A percentile compares a stretch with the other conserved stretches of the same genome.
phyloP scores from a whole-genome alignment of 2,329 filamentous ascomycete species.

The Fusarium xylarioides region DNA sequence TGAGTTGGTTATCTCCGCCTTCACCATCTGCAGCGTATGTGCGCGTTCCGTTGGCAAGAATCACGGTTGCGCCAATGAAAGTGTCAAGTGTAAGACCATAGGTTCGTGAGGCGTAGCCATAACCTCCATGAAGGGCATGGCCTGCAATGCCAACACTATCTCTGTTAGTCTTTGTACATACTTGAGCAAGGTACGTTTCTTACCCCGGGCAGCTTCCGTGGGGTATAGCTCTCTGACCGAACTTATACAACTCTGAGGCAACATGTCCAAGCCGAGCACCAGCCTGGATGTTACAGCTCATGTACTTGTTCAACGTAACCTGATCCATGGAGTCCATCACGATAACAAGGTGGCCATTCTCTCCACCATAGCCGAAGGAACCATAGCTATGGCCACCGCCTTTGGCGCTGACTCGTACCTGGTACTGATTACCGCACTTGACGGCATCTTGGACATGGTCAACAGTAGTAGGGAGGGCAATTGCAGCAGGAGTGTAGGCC shows the following conservation, averaged over 20 bases:
- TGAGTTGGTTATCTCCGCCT: constrained; percentile 37
- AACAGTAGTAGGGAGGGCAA: constrained; percentile 46
- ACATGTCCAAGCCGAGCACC: constrained; percentile 62
- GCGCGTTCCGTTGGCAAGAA: constrained; percentile 41
- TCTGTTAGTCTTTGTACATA: neutral
- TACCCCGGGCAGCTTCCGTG: constrained; percentile 64
- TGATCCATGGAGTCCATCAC: constrained; percentile 52
- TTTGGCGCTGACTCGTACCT: constrained; percentile 59
- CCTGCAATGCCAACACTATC: constrained; percentile 43
- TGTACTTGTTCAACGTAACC: constrained; percentile 39
- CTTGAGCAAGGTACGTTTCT: neutral
- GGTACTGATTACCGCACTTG: constrained; percentile 52
- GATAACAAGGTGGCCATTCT: constrained; percentile 53
- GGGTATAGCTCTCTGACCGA: constrained; percentile 53
- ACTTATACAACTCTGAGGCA: constrained; percentile 50
- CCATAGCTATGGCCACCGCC: constrained; percentile 64
- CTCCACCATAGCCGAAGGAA: constrained; percentile 56
- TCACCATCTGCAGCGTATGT: constrained; percentile 36
- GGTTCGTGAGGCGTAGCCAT: constrained; percentile 44
- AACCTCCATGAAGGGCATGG: constrained; percentile 44
- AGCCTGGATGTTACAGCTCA: constrained; percentile 45
- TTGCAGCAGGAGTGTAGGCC: constrained; percentile 43
- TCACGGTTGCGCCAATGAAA: constrained; percentile 43
- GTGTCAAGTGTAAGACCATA: constrained; percentile 44
- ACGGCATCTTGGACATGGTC: constrained; percentile 57